Evolutionary conservation across 768 basidiomycete genomes (phyloP), one percentile per base, ranked within the genome.

Genomic region (Chlorophyllum brunneum): DNA sequence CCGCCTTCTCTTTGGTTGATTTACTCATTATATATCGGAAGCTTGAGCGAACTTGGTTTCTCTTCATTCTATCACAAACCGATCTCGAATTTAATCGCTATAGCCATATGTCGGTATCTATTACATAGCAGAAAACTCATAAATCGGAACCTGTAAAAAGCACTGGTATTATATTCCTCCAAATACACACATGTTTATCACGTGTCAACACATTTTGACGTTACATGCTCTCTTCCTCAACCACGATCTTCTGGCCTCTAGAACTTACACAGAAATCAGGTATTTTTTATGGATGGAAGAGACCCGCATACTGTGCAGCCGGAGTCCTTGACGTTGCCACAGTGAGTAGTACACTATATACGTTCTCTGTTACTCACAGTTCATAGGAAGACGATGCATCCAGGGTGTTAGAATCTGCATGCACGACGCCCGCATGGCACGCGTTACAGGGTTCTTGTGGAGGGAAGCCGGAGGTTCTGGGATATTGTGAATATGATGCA

Each of bases 281-380:
- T 2, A 71, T 79, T 47, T 74, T 76, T 56, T 86, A 82, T 59
- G 85, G 85, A 8, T 86, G 85, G 84, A 55, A 65, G 6, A 58
- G 57, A 9, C 78, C 78, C 26, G 62, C 67, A 2, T 62, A 77
- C 2, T 81, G 80, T 59, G 73, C 85, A 13, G 80, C 75, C 13
- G 82, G 83, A 2, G 67, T 81, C 24, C 43, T 83, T 15, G 59
- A 68, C 8, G 62, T 57, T 2, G 54, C 60, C 2, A 45, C 43
- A 18, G 51, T 53, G 33, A 29, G 51, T 31, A 4, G 18, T 31
- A 24, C 20, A 10, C 13, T 15, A 8, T 16, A 7, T 39, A n/a
- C 27, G 13, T 10, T 23, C 15, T 22, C 13, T 7, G 5, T 16
- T 53, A 16, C 27, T 53, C n/a, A 53, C 24, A 10, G 16, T 38